A percentile compares a stretch with the other conserved stretches of the same genome.
phyloP scores from a whole-genome alignment of 1,284 basidiomycete genomes.

The Phlebopus sp. region DNA sequence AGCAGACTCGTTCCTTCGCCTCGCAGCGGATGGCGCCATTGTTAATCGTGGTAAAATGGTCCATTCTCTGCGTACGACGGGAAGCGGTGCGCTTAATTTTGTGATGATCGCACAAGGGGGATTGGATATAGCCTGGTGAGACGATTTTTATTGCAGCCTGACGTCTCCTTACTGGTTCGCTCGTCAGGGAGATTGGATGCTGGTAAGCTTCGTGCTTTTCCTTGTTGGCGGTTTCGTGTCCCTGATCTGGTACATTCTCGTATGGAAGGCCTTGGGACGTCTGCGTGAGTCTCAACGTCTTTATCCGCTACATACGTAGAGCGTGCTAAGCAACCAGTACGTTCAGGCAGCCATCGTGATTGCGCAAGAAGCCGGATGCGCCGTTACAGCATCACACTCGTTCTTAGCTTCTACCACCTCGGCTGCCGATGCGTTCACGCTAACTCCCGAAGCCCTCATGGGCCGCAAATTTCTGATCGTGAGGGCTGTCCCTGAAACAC shows the following conservation, averaged over 20 bases:
- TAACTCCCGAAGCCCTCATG: constrained; percentile 70
- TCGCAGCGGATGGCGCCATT: constrained; percentile 63
- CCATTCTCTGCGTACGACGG: constrained; percentile 80
- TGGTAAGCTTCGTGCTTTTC: constrained; percentile 51
- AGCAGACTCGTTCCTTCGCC: constrained; percentile 66
- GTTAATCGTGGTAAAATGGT: constrained; percentile 81
- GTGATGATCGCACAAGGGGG: constrained; percentile 80
- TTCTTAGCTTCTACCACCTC: constrained; percentile 43
- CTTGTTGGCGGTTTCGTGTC: not conserved
- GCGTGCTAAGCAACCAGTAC: not conserved
- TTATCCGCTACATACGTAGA: not conserved
- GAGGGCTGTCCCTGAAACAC: constrained; percentile 57
- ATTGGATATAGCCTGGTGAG: constrained; percentile 80
- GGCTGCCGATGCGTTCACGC: constrained; percentile 37
- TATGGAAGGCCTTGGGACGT: constrained; percentile 76
- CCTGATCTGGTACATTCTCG: not conserved
- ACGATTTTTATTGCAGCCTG: not conserved
- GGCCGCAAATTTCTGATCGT: constrained; percentile 87
- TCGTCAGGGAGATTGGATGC: constrained; percentile 82
- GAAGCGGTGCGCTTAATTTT: constrained; percentile 85
- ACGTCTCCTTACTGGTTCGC: constrained; percentile 1
- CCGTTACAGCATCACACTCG: constrained; percentile 67
- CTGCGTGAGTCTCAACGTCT: constrained; percentile 47
- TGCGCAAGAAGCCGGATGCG: constrained; percentile 83
- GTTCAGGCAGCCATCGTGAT: constrained; percentile 83